These are phyloP conservation scores for Allium sativum DNA, from an alignment of 106 monocot species.

Conservation along the genomic window DNA sequence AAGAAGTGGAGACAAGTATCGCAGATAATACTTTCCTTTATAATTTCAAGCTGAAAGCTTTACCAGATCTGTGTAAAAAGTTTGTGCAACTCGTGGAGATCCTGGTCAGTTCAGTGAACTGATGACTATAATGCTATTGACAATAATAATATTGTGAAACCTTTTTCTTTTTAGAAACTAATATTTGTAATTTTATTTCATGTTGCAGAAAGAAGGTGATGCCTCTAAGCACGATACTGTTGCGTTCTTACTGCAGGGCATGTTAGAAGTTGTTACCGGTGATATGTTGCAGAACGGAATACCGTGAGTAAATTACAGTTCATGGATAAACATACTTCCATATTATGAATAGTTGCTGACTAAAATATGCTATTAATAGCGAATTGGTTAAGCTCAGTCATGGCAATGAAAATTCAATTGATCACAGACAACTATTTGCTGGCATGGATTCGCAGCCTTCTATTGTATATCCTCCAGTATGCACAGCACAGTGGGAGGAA, in stretches of 20 bases:
- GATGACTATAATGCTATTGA: background rate
- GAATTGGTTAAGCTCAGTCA: conserved; percentile 92
- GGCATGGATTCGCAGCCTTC: conserved; percentile 82
- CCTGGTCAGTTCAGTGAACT: too few species aligned
- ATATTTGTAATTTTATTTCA: too few species aligned
- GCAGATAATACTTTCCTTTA: conserved; percentile 68
- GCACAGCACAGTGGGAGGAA: conserved; percentile 67
- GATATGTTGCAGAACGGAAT: conserved; percentile 98
- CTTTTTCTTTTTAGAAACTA: background rate
- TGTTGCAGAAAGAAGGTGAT: too few species aligned
- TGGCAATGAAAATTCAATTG: conserved; percentile 75
- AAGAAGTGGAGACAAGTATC: too few species aligned
- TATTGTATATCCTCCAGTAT: too few species aligned
- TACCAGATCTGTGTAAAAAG: conserved; percentile 67
- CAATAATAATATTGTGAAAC: too few species aligned
- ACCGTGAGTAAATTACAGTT: conserved; percentile 32
- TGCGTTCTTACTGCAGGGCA: conserved; percentile 77
- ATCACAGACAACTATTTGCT: conserved; percentile 89
- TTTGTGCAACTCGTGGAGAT: conserved; percentile 87
- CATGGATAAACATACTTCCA: too few species aligned
- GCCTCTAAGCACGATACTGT: conserved; percentile 85
- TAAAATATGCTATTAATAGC: too few species aligned
- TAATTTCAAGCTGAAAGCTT: too few species aligned
- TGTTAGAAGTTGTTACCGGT: too few species aligned
- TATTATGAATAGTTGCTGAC: conserved; percentile 35